Conservation (phyloP, 495 filamentous ascomycete species). For the Penicillium herquei region DNA sequence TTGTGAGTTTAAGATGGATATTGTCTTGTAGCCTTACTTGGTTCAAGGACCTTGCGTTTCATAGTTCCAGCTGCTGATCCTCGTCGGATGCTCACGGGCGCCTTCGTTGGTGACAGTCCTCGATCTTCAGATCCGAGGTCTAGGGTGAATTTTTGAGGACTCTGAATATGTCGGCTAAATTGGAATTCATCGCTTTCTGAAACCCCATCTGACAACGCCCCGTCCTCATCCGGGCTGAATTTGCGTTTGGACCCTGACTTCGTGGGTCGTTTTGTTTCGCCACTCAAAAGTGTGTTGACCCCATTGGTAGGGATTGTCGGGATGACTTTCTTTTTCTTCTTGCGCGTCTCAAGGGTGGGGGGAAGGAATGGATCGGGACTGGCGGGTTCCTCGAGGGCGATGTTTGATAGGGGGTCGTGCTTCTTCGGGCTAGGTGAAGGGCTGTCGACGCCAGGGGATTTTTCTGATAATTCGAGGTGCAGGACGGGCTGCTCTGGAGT, state of each 20-base stretch:
- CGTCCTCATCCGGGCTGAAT: slow-evolving; percentile 55
- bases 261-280: slow-evolving; percentile 10
- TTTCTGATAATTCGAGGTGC: slow-evolving; percentile 38
- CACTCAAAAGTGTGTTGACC: neutral
- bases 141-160: slow-evolving; percentile 9
- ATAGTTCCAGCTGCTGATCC: slow-evolving; percentile 16
- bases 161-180: slow-evolving; percentile 36
- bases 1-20: neutral
- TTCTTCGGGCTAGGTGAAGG: slow-evolving; percentile 30
- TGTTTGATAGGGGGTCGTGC: slow-evolving; percentile 8
- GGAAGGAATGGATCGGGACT: slow-evolving; percentile 24
- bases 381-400: neutral
- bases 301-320: slow-evolving; percentile 1
- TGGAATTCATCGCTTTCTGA: slow-evolving; percentile 49
- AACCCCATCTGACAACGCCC: slow-evolving; percentile 22
- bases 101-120: slow-evolving; percentile 20
- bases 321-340: slow-evolving; percentile 39
- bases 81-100: slow-evolving; percentile 16
- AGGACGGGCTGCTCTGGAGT: slow-evolving; percentile 52
- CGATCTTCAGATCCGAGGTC: slow-evolving; percentile 6
- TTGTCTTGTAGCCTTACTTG: slow-evolving; percentile 39
- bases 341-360: slow-evolving; percentile 37
- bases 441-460: slow-evolving; percentile 40
- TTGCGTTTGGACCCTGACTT: slow-evolving; percentile 62
- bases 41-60: slow-evolving; percentile 56